A percentile compares a stretch with the other conserved stretches of the same genome.
phyloP scores from a whole-genome alignment of 106 monocot genomes.

The Hemerocallis citrina region DNA sequence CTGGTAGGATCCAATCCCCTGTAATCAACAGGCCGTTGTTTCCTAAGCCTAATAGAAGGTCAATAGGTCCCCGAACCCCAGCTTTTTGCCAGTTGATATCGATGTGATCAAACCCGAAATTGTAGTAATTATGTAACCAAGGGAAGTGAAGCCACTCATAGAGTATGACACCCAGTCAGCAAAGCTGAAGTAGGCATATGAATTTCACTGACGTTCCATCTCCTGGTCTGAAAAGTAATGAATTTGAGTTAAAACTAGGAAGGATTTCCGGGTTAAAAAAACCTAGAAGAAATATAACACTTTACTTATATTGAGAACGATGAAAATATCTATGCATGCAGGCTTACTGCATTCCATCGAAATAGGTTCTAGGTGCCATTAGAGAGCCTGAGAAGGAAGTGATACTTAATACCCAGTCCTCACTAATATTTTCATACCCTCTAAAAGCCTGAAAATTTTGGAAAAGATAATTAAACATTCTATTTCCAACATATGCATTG shows the following conservation, averaged over 20 bases:
- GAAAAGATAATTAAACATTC: too few species aligned
- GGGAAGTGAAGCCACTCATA: conserved; percentile 77
- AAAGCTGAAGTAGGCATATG: conserved; percentile 65
- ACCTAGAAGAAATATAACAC: too few species aligned
- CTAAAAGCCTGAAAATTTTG: conserved; percentile 65
- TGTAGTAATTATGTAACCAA: conserved; percentile 83
- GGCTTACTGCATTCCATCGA: conserved; percentile 87
- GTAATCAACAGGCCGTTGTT: conserved; percentile 62
- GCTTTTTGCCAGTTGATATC: conserved; percentile 56
- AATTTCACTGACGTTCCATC: conserved; percentile 57
- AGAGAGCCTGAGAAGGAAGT: conserved; percentile 87
- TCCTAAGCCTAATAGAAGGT: conserved; percentile 53
- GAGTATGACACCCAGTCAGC: conserved; percentile 51
- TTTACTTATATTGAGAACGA: too few species aligned
- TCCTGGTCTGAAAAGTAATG: conserved; percentile 48
- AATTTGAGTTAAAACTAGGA: too few species aligned
- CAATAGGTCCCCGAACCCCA: conserved; percentile 48
- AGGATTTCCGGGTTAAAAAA: neutral
- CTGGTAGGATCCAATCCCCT: conserved; percentile 88
- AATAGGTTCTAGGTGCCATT: conserved; percentile 79
- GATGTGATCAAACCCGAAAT: conserved; percentile 87
- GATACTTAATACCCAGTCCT: conserved; percentile 73
- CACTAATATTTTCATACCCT: conserved; percentile 54
- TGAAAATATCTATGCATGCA: too few species aligned
- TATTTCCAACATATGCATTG: too few species aligned